phyloP scores from a whole-genome alignment of 164 flowering plant genomes.

The Magnolia sinica region DNA sequence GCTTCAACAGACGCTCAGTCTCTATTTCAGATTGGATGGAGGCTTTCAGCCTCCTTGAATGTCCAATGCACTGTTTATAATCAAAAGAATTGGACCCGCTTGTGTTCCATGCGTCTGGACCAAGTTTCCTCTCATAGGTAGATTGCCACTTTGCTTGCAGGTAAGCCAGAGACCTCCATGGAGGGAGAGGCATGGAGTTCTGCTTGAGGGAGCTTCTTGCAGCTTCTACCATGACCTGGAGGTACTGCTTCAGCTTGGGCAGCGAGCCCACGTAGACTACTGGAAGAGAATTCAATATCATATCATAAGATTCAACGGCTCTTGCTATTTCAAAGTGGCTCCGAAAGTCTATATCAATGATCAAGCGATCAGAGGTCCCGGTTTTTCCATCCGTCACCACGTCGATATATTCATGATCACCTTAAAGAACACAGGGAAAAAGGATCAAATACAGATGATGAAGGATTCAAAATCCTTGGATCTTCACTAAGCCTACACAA shows the following conservation, averaged over 20 bases:
- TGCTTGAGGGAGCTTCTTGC: slow-evolving; percentile 75
- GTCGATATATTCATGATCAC: slow-evolving; percentile 90
- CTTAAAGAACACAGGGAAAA: slow-evolving; percentile 24
- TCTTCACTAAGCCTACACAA: too few species aligned
- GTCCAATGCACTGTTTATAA: slow-evolving; percentile 63
- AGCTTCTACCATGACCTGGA: slow-evolving; percentile 88
- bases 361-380: slow-evolving; percentile 61
- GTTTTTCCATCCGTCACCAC: slow-evolving; percentile 35
- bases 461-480: too few species aligned
- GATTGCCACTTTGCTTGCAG: slow-evolving; percentile 90
- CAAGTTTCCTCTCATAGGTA: slow-evolving; percentile 42
- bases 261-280: slow-evolving; percentile 68
- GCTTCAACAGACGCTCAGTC: slow-evolving; percentile 49
- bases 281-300: slow-evolving; percentile 67
- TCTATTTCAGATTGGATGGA: slow-evolving; percentile 55
- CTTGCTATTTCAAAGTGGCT: slow-evolving; percentile 98
- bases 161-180: slow-evolving; percentile 92
- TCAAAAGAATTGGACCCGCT: slow-evolving; percentile 11
- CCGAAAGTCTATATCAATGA: slow-evolving; percentile 77
- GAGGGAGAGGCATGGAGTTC: slow-evolving; percentile 96
- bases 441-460: background rate
- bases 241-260: slow-evolving; percentile 58
- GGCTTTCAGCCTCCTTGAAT: slow-evolving; percentile 54
- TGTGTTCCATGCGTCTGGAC: slow-evolving; percentile 23
- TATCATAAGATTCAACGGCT: slow-evolving; percentile 76